Evolutionary conservation across 495 filamentous ascomycete genomes (phyloP).

Genomic region (Hypoxylon rickii): DNA sequence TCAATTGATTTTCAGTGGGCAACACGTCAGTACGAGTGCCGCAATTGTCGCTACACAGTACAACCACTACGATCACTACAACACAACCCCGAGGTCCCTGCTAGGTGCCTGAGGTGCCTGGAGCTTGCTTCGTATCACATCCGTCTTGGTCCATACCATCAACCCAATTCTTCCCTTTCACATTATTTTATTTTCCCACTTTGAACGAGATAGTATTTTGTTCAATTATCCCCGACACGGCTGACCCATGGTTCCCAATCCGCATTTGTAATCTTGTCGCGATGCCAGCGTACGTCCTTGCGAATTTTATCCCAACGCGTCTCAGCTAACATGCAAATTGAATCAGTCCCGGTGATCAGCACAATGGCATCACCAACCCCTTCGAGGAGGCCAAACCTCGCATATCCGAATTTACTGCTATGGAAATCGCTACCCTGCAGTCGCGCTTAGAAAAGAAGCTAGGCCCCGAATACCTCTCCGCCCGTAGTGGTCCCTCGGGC

Average conservation of each 20-base stretch:
- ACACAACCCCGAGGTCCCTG: too few species aligned
- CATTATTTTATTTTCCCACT: too few species aligned
- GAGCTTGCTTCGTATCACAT: too few species aligned
- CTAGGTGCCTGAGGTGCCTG: too few species aligned
- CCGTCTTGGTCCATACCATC: too few species aligned
- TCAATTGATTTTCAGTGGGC: too few species aligned
- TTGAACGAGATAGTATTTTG: too few species aligned
- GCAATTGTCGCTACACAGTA: too few species aligned
- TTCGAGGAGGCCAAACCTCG: conserved; percentile 72
- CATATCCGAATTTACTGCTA: conserved; percentile 81
- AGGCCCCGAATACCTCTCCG: conserved; percentile 95
- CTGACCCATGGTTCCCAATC: conserved; percentile 15
- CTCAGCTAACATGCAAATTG: conserved; percentile 6
- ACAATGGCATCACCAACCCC: conserved; percentile 66
- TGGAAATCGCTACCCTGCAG: conserved; percentile 87
- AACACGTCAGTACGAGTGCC: too few species aligned
- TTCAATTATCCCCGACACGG: too few species aligned
- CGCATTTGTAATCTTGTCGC: conserved; percentile 15
- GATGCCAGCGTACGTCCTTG: conserved; percentile 50
- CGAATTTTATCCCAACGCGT: conserved; percentile 3
- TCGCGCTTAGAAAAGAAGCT: conserved; percentile 86
- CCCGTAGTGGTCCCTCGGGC: conserved; percentile 76
- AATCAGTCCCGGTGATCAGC: conserved; percentile 78
- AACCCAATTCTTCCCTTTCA: too few species aligned
- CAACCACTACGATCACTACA: too few species aligned